These are phyloP conservation scores for Rugonectria rugulosa DNA, from an alignment of 2,329 filamentous ascomycete species.

Conservation along the genomic window DNA sequence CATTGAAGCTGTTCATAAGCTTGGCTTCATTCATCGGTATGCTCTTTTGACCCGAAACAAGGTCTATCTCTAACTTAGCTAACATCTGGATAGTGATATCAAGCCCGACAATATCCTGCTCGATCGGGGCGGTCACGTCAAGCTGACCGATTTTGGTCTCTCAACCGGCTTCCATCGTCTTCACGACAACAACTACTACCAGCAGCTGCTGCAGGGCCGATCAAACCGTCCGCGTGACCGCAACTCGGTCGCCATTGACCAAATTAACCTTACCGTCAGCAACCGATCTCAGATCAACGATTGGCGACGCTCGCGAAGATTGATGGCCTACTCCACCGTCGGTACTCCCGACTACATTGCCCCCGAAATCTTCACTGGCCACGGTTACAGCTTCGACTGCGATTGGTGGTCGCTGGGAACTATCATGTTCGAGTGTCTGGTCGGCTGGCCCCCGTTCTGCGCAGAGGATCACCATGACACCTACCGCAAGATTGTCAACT, in stretches of 20 bases:
- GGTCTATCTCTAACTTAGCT: conserved; percentile 10
- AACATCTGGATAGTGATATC: conserved; percentile 76
- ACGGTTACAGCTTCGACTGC: conserved; percentile 95
- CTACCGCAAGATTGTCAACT: conserved; percentile 99
- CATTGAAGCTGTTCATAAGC: conserved; percentile 98
- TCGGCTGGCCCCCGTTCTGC: conserved; percentile 99
- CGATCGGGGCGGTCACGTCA: conserved; percentile 94
- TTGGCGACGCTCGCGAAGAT: conserved; percentile 92
- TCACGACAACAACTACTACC: conserved; percentile 98
- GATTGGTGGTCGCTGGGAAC: conserved; percentile 99
- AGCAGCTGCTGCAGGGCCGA: conserved; percentile 86
- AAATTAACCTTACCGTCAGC: conserved; percentile 97
- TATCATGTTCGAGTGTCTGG: conserved; percentile 99
- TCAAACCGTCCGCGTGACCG: conserved; percentile 80
- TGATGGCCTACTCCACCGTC: conserved; percentile 98
- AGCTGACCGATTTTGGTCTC: conserved; percentile 96
- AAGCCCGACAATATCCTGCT: conserved; percentile 99
- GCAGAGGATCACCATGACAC: conserved; percentile 97
- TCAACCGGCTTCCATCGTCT: conserved; percentile 98
- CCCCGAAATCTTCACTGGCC: conserved; percentile 95
- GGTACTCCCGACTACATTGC: conserved; percentile 99
- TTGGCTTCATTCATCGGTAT: conserved; percentile 98
- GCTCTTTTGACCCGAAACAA: conserved; percentile 39
- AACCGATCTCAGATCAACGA: conserved; percentile 99
- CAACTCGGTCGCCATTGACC: conserved; percentile 94